Evolutionary conservation across 139 green algal genomes (phyloP).

Genomic region (Zygnema circumcarinatum): DNA sequence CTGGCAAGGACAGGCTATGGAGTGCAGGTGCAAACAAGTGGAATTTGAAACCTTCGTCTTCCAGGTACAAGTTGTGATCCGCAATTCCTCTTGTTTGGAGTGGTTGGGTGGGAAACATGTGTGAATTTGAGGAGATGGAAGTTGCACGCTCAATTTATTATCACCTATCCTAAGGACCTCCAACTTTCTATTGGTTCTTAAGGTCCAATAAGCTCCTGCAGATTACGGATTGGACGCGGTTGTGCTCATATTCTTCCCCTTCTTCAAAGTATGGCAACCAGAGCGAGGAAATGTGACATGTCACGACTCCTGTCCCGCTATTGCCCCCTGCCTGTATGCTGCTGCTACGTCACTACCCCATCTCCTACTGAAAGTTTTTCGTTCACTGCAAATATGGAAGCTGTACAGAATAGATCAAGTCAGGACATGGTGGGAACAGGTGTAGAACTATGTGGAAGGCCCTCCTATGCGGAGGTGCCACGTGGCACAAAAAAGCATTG

Average conservation of each 20-base stretch:
- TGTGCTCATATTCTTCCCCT: neutral
- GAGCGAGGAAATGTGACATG: conserved; percentile 17
- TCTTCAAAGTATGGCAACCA: conserved; percentile 17
- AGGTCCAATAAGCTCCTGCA: no score
- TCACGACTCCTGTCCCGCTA: conserved; percentile 7
- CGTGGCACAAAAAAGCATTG: no score
- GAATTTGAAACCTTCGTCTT: neutral
- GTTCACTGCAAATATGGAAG: neutral
- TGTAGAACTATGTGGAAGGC: no score
- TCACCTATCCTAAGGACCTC: no score
- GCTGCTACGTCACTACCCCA: neutral
- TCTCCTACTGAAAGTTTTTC: neutral
- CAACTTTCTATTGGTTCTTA: no score
- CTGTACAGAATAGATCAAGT: neutral
- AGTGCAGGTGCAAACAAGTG: neutral
- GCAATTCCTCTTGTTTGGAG: neutral
- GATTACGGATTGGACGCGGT: no score
- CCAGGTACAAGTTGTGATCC: neutral
- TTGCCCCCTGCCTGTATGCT: conserved; percentile 36
- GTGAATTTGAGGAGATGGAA: neutral
- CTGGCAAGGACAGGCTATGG: neutral
- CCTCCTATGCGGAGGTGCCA: no score
- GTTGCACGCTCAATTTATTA: neutral
- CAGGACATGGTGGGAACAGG: neutral
- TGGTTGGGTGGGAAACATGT: neutral